Base-by-base conservation (phyloP, 75 land plant species). In the Sequoiadendron giganteum region DNA sequence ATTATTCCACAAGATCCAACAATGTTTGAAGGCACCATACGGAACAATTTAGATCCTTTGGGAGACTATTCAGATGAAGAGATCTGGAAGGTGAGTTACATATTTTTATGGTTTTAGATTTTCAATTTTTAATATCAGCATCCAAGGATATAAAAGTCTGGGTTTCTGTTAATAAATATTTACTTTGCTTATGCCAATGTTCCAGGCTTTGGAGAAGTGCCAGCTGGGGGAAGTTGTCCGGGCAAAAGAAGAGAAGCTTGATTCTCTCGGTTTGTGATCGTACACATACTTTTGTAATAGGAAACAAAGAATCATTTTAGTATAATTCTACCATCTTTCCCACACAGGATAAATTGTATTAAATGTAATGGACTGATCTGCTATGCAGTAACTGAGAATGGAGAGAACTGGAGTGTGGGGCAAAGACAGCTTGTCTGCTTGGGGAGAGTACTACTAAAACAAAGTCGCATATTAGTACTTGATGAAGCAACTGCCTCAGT, bases 401-500 rank as follows among this genome's bases (percentile, higher is more conserved):
- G 96, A 65, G 96, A 93, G 13, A 95, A 95, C 84, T 95, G 96
- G 96, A 95, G 96, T 73, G 90, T 90, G 87, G 96, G 96, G 10
- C 96, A 95, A 86, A 86, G 96, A 87, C 96, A 95, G 81, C 92
- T 95, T 8, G 90, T 95, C 16, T 93, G 96, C 70, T 90, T 95
- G 40, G 96, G 96, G 2, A 87, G 96, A 32, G 96, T 87, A 15
- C 87, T 95, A 18, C 91, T 95, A 77, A 95, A 95, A 87, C 90
- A 84, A 86, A 92, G 93, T 79, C 91, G 88, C 19, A 89, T 95
- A 18, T 70, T 95, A 86, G 95, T 95, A 15, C 94, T 95, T 54
- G 95, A 95, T 80, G 96, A 95, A 80, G 96, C 96, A 25, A 95
- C 96, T 39, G 96, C 95, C 52, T 95, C 96, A 3, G 93, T 95